phyloP scores from a whole-genome alignment of 495 filamentous ascomycete genomes.

The Aspergillus nidulans region DNA sequence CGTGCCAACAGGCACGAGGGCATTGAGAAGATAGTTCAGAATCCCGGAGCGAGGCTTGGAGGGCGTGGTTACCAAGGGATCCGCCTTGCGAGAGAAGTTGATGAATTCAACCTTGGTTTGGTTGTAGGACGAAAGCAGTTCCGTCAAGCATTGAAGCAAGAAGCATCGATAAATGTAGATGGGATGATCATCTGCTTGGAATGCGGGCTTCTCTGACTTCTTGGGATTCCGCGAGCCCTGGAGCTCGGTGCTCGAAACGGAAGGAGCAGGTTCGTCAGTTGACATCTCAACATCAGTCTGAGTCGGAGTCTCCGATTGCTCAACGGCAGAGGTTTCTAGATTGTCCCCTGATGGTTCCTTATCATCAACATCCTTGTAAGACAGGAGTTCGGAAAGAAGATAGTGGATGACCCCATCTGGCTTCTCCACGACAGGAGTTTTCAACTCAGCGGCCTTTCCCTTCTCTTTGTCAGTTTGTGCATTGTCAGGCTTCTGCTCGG shows the following conservation, averaged over 20 bases:
- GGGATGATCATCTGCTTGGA: conserved; percentile 90
- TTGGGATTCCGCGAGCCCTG: conserved; percentile 35
- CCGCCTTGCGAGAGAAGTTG: conserved; percentile 89
- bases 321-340: conserved; percentile 42
- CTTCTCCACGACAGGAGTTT: conserved; percentile 82
- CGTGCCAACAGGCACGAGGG: conserved; percentile 73
- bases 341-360: conserved; percentile 52
- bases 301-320: conserved; percentile 37
- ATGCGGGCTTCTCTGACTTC: conserved; percentile 69
- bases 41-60: conserved; percentile 91
- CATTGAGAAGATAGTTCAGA: conserved; percentile 87
- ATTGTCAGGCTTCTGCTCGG: conserved; percentile 26
- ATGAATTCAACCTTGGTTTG: conserved; percentile 97
- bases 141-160: conserved; percentile 85
- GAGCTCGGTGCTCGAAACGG: conserved; percentile 33
- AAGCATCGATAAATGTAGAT: conserved; percentile 97
- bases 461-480: conserved; percentile 51
- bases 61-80: conserved; percentile 76
- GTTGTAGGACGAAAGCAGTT: conserved; percentile 90
- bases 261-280: conserved; percentile 34
- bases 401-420: conserved; percentile 96
- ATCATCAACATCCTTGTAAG: conserved; percentile 88
- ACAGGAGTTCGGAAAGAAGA: conserved; percentile 86
- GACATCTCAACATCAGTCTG: conserved; percentile 51
- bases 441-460: conserved; percentile 61